Evolutionary conservation across 495 filamentous ascomycete species (phyloP), one percentile per base, ranked within the genome.

Genomic region (Annulohypoxylon moriforme): DNA sequence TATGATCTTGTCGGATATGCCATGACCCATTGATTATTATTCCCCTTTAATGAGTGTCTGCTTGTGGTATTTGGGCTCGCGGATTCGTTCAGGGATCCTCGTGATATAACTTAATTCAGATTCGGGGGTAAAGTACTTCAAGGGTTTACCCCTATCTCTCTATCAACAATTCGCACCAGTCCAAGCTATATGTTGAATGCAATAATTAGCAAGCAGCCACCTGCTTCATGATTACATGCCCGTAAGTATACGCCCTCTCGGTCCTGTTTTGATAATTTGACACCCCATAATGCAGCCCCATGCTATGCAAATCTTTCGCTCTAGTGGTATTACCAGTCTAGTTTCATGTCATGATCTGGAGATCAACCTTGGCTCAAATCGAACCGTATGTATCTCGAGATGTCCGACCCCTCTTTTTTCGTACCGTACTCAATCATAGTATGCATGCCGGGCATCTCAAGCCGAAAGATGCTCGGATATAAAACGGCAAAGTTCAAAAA

Each of bases 321-420:
- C 60, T 63, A 72, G 44, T 64, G 69, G 64, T 68, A 72, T 64
- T 68, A 55, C 69, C 64, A 60, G 36, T 68, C 59, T 72, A 60
- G 53, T 47, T 50, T 58, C 34, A 22, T 40, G 20, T 24, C 55
- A 55, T 64, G 40, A 57, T 60, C 46, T 68, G 52, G 63, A 33
- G 55, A 59, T 52, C 57, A 62, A 20, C 52, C 65, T 68, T 33
- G 20, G 24, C 64, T 47, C 42, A 57, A 61, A 14, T 49, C 24
- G 22, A 58, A 47, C 56, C 53, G 10, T 10, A 5, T 16, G 24
- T 46, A 4, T 22, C 57, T 53, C 46, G 29, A 46, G 50, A 64
- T 63, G 50, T 36, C 22, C 59, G n/a, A 25, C 44, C 16, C 25
- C 44, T 9, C 25, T 33, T 64, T 44, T 60, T 60, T 33, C 2